phyloP scores from a whole-genome alignment of 352 stramenopile genomes.

The Globisporangium nunn region DNA sequence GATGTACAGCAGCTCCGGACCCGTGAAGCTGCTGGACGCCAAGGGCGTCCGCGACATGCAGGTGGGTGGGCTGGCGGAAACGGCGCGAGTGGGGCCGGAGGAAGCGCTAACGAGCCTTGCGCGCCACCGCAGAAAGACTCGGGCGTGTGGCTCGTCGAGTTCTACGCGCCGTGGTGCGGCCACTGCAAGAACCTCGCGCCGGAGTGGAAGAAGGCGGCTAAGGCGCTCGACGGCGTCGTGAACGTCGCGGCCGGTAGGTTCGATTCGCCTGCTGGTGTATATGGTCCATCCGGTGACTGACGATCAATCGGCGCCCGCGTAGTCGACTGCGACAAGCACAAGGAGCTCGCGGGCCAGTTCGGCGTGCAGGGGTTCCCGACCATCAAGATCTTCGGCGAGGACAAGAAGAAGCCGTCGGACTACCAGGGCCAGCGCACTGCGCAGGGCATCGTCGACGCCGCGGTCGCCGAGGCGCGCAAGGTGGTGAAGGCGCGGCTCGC shows the following conservation, averaged over 20 bases:
- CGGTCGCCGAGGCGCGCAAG: conserved; percentile 54
- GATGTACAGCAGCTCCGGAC: conserved; percentile 62
- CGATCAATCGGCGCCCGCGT: not conserved
- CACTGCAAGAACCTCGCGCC: conserved; percentile 92
- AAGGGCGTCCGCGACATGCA: conserved; percentile 67
- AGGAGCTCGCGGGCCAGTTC: conserved; percentile 82
- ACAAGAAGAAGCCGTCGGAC: conserved; percentile 71
- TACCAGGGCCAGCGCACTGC: conserved; percentile 79
- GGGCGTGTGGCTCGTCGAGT: conserved; percentile 92
- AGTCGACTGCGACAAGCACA: conserved; percentile 79
- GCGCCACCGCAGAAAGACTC: conserved; percentile 35
- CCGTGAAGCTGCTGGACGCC: conserved; percentile 65
- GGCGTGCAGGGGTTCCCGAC: conserved; percentile 90
- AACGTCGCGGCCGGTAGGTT: conserved; percentile 71
- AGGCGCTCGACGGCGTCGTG: conserved; percentile 83
- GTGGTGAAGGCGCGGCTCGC: conserved; percentile 76
- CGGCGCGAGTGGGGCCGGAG: too few relatives aligned
- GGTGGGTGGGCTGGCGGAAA: conserved; percentile 8
- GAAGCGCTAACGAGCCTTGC: not conserved
- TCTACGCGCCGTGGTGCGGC: conserved; percentile 93
- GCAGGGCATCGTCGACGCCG: conserved; percentile 82
- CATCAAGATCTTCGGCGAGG: conserved; percentile 90
- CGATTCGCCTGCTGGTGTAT: too few relatives aligned
- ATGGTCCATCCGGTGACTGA: too few relatives aligned
- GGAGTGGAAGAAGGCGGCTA: conserved; percentile 89